Evolutionary conservation across 2,329 filamentous ascomycete genomes (phyloP).

Genomic region (Hypomyces rosellus): DNA sequence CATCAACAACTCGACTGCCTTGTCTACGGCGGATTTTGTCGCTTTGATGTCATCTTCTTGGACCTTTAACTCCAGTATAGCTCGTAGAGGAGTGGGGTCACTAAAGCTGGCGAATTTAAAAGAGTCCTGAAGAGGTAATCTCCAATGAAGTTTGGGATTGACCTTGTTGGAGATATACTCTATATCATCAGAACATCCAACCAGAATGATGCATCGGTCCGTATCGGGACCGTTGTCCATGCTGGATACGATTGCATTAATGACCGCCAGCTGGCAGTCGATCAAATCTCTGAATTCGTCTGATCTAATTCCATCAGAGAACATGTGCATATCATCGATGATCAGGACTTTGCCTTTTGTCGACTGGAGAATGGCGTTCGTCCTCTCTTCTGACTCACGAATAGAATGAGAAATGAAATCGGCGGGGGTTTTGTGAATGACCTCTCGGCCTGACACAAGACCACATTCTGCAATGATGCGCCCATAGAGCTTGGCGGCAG

Average conservation of each 20-base stretch:
- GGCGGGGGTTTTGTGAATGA: constrained; percentile 49
- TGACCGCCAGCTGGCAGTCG: background rate
- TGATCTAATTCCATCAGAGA: background rate
- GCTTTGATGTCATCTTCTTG: too few species aligned
- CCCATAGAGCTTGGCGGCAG: constrained; percentile 66
- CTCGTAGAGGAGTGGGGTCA: too few species aligned
- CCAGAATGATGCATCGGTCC: too few species aligned
- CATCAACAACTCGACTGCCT: too few species aligned
- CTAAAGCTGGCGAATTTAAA: too few species aligned
- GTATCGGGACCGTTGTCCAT: too few species aligned
- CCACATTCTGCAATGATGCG: constrained; percentile 70
- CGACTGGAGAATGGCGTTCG: constrained; percentile 48
- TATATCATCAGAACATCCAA: too few species aligned
- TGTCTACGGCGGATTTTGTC: too few species aligned
- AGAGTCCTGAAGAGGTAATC: too few species aligned
- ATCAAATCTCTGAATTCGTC: background rate
- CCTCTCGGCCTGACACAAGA: constrained; percentile 51
- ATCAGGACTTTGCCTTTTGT: constrained; percentile 62
- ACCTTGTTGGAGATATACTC: too few species aligned
- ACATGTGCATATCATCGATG: constrained; percentile 61
- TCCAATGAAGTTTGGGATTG: too few species aligned
- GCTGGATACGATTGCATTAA: constrained; percentile 3
- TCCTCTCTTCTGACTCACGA: constrained; percentile 64
- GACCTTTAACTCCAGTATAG: too few species aligned
- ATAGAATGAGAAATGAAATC: constrained; percentile 63